Percentiles rank a stretch among this genome's conserved stretches.
phyloP scores from a whole-genome alignment of 352 stramenopile genomes.

The Globisporangium ultimum region DNA sequence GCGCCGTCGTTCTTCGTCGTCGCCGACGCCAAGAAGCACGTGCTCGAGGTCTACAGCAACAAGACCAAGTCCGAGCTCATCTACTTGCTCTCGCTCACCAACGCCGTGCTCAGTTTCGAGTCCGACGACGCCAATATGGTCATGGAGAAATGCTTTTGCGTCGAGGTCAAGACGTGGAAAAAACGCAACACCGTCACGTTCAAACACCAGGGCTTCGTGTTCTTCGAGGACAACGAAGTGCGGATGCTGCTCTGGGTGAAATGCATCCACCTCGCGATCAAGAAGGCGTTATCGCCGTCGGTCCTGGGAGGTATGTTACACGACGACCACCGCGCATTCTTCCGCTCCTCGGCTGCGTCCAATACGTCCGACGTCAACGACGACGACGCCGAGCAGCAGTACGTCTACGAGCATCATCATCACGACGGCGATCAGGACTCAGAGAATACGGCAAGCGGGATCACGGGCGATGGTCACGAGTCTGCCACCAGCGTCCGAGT shows the following conservation, averaged over 20 bases:
- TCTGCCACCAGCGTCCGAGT: conserved; percentile 15
- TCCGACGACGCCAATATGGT: conserved; percentile 64
- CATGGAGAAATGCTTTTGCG: conserved; percentile 74
- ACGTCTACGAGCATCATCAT: conserved; percentile 1
- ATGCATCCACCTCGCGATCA: conserved; percentile 70
- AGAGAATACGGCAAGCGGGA: conserved; percentile 3
- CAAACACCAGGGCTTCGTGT: conserved; percentile 61
- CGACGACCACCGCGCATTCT: conserved; percentile 25
- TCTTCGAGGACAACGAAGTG: conserved; percentile 68
- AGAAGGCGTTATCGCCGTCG: conserved; percentile 21
- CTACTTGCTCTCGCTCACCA: conserved; percentile 59
- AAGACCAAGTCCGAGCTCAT: conserved; percentile 46
- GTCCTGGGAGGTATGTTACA: not conserved
- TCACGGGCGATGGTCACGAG: not conserved
- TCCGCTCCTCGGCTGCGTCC: conserved; percentile 24
- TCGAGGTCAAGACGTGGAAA: conserved; percentile 69
- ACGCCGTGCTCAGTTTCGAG: conserved; percentile 59
- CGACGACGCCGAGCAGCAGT: conserved; percentile 6
- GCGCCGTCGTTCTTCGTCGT: conserved; percentile 51
- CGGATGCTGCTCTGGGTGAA: conserved; percentile 74
- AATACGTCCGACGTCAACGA: conserved; percentile 8
- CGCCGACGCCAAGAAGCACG: conserved; percentile 41
- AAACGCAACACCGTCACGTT: conserved; percentile 61
- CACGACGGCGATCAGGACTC: conserved; percentile 21
- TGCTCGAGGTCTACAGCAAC: conserved; percentile 66